Evolutionary conservation across 805 yeast species (phyloP).

Genomic region (Pichia phayaonensis): DNA sequence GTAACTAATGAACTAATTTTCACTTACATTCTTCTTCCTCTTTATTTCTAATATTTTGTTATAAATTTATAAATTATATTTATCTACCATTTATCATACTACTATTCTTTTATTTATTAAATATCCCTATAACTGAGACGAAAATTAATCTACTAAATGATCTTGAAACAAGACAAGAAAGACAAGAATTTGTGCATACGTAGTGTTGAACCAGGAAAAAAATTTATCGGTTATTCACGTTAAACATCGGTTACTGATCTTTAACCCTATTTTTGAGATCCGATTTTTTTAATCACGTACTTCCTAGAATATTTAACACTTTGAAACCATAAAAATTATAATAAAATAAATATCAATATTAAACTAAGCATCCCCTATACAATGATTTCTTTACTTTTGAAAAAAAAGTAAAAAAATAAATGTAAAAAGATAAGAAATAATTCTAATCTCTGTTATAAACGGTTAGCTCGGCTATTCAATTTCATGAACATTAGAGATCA

Average conservation of each 20-base stretch:
- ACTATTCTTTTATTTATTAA: slow-evolving; percentile 1
- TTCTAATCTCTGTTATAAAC: background rate
- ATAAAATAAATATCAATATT: no score
- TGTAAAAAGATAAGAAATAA: no score
- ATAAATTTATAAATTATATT: background rate
- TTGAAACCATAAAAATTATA: background rate
- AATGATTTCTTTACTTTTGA: no score
- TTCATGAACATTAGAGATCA: no score
- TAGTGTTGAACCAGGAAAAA: no score
- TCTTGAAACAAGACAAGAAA: background rate
- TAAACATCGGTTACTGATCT: background rate
- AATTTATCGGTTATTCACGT: background rate
- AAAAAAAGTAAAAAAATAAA: no score
- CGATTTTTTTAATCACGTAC: background rate
- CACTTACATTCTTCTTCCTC: background rate
- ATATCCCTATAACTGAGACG: background rate
- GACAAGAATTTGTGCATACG: no score
- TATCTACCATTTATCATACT: slow-evolving; percentile 1
- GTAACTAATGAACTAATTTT: background rate
- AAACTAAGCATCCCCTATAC: no score
- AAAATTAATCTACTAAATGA: background rate
- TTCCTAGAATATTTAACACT: background rate
- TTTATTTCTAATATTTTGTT: slow-evolving; percentile 1
- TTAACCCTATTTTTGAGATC: background rate
- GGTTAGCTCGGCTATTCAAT: background rate